A percentile compares a stretch with the other conserved stretches of the same genome.
Evolutionary conservation across 768 basidiomycete genomes (phyloP).

Genomic region (Zangia roseola): DNA sequence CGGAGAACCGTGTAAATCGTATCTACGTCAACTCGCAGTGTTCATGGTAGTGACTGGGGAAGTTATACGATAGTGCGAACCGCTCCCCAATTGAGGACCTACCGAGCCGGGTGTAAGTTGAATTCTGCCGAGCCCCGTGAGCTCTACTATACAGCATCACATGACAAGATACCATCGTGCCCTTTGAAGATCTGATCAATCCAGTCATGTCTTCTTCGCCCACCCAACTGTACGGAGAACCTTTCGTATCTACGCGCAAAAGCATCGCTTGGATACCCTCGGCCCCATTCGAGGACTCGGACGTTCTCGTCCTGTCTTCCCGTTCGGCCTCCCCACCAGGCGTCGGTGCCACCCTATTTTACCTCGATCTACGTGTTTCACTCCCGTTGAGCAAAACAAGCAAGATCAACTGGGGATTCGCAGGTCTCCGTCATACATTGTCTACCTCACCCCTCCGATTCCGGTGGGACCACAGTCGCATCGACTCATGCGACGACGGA

Average conservation of each 20-base stretch:
- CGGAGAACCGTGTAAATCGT: slow-evolving; percentile 54
- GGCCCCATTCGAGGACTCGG: slow-evolving; percentile 23
- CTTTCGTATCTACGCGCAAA: slow-evolving; percentile 20
- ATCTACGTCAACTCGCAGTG: too few species aligned
- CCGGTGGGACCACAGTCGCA: slow-evolving; percentile 17
- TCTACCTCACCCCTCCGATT: slow-evolving; percentile 16
- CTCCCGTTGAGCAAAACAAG: slow-evolving; percentile 18
- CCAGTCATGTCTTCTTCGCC: background rate
- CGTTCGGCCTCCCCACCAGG: slow-evolving; percentile 17
- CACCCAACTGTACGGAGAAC: slow-evolving; percentile 11
- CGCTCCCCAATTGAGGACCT: too few species aligned
- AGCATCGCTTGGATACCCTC: slow-evolving; percentile 24
- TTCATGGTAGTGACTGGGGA: too few species aligned
- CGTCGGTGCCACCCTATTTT: slow-evolving; percentile 19
- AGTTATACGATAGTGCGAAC: too few species aligned
- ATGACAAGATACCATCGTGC: too few species aligned
- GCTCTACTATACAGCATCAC: too few species aligned
- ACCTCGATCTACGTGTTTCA: slow-evolving; percentile 28
- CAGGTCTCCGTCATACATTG: slow-evolving; percentile 22
- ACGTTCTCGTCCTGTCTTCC: slow-evolving; percentile 29
- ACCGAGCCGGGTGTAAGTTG: too few species aligned
- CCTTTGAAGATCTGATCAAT: too few species aligned
- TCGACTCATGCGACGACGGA: slow-evolving; percentile 21
- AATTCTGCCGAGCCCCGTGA: too few species aligned
- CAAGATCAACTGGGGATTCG: slow-evolving; percentile 22